Percentiles rank a stretch among this genome's conserved stretches.
These are phyloP conservation scores for Apiospora kogelbergensis DNA, from an alignment of 2,329 filamentous ascomycete genomes.

Conservation along the genomic window DNA sequence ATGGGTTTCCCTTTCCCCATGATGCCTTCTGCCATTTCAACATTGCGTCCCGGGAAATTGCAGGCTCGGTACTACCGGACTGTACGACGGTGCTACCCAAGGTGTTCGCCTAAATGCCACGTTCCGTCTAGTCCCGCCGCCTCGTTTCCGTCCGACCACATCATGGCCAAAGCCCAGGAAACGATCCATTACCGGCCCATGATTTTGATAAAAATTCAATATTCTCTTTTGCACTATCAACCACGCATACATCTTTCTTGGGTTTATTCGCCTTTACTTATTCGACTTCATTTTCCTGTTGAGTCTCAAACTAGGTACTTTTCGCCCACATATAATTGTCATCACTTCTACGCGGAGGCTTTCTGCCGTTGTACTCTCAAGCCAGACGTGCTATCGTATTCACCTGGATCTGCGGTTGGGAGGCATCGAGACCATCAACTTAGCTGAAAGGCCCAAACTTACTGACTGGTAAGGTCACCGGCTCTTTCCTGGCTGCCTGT, in stretches of 20 bases:
- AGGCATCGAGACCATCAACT: background rate
- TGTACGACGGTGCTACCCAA: background rate
- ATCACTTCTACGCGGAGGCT: background rate
- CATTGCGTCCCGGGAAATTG: background rate
- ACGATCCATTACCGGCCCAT: background rate
- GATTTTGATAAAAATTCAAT: background rate
- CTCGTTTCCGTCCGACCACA: background rate
- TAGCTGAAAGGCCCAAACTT: background rate
- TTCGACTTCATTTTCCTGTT: background rate
- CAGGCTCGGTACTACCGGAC: background rate
- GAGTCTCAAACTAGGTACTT: background rate
- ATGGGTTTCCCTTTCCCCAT: background rate
- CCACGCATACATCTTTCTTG: background rate
- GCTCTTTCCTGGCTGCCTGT: background rate
- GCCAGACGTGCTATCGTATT: background rate
- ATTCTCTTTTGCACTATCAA: background rate
- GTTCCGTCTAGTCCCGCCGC: background rate
- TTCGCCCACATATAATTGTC: no score
- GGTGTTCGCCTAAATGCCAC: conserved; percentile 3
- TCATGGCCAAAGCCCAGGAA: background rate
- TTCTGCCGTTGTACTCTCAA: background rate
- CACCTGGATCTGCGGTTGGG: background rate
- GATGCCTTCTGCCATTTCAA: background rate
- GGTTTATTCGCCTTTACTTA: background rate
- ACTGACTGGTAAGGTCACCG: no score